phyloP scores from a whole-genome alignment of 306 rosid genomes.

The Vigna mungo region DNA sequence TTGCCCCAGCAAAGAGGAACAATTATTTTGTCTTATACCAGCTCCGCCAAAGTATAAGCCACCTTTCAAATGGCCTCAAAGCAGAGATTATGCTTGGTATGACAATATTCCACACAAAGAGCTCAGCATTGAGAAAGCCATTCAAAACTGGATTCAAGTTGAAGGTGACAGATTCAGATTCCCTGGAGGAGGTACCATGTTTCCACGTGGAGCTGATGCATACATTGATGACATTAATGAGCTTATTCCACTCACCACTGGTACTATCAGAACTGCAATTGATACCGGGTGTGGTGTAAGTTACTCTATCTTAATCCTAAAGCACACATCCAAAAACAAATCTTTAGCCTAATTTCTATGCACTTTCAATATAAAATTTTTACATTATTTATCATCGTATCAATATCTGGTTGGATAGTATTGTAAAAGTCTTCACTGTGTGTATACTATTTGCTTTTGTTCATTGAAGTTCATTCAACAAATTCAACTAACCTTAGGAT shows the following conservation, averaged over 20 bases:
- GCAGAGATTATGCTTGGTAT: conserved; percentile 92
- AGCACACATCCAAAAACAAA: background rate
- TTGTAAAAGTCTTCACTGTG: too few species aligned
- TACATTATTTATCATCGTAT: background rate
- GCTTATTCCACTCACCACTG: conserved; percentile 79
- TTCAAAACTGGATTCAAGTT: conserved; percentile 97
- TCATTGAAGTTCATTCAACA: background rate
- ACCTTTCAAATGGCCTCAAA: conserved; percentile 97
- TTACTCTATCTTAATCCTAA: conserved; percentile 14
- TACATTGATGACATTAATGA: conserved; percentile 85
- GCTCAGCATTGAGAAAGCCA: conserved; percentile 92
- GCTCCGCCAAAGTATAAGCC: conserved; percentile 92
- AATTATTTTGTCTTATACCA: conserved; percentile 72
- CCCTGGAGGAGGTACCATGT: conserved; percentile 99
- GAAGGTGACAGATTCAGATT: conserved; percentile 88
- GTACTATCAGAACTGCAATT: conserved; percentile 85
- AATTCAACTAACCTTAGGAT: background rate
- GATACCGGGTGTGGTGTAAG: conserved; percentile 99
- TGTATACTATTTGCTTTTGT: too few species aligned
- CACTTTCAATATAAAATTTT: too few species aligned
- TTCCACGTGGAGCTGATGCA: conserved; percentile 94
- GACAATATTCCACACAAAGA: conserved; percentile 93
- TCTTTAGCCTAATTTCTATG: background rate
- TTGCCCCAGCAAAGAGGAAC: conserved; percentile 84
- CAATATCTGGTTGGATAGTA: too few species aligned